Conservation (phyloP, 73 alveolate species). For the Tetrahymena malaccensis region DNA sequence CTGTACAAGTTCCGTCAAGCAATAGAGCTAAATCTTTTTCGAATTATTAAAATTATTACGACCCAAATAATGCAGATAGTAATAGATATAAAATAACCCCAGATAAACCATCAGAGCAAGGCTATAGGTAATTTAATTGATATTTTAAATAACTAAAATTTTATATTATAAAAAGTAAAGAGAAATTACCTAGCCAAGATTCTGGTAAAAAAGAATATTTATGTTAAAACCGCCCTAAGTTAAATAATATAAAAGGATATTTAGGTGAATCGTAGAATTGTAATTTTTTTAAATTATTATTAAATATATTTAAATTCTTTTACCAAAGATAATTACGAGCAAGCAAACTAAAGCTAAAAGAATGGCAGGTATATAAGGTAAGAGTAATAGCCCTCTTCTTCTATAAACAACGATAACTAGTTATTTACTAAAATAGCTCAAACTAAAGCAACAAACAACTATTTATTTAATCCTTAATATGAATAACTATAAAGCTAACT, state of each 20-base stretch:
- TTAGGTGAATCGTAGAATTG: background rate
- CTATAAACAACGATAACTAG: background rate
- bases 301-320: too few relatives aligned
- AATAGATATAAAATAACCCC: background rate
- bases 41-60: background rate
- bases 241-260: background rate
- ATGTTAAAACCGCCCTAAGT: background rate
- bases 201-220: background rate
- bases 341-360: background rate
- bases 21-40: background rate
- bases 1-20: background rate
- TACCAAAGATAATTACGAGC: background rate
- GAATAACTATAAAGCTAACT: background rate
- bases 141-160: too few relatives aligned
- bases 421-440: background rate
- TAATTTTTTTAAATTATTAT: background rate
- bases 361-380: background rate
- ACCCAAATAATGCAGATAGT: background rate
- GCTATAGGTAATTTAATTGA: background rate
- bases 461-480: background rate
- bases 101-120: background rate
- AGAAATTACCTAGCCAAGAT: background rate
- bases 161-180: background rate
- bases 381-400: background rate
- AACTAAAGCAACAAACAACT: background rate